Conservation (phyloP, 2,329 filamentous ascomycete species). For the Dryadomyces quercus-mongolicae region DNA sequence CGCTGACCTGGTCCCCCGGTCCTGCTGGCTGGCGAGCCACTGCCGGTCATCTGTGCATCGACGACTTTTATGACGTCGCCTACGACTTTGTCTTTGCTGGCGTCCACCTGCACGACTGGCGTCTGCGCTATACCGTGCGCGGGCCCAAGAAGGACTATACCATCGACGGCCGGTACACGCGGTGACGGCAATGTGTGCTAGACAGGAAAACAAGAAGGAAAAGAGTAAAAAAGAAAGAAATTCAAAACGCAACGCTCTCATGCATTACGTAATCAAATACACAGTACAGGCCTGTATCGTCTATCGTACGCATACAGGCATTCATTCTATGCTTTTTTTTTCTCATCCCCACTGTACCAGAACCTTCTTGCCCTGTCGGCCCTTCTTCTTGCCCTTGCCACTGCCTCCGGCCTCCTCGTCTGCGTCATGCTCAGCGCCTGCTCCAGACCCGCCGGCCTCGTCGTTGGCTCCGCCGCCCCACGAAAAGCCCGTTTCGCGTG, state of each 20-base stretch:
- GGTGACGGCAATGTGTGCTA: slow-evolving; percentile 14
- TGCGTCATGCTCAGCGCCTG: slow-evolving; percentile 6
- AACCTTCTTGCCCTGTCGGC: slow-evolving; percentile 49
- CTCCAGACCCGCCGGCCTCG: slow-evolving; percentile 9
- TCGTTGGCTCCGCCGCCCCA: slow-evolving; percentile 29
- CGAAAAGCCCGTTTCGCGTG: slow-evolving; percentile 37
- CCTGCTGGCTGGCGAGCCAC: slow-evolving; percentile 45
- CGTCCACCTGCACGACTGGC: slow-evolving; percentile 45
- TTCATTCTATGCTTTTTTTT: background rate
- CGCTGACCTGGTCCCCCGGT: slow-evolving; percentile 37
- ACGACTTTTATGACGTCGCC: slow-evolving; percentile 58
- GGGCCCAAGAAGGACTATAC: slow-evolving; percentile 66
- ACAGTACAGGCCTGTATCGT: background rate
- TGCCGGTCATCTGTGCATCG: slow-evolving; percentile 56
- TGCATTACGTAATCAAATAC: background rate
- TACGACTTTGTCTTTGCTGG: slow-evolving; percentile 55
- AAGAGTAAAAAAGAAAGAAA: background rate
- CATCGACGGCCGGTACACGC: slow-evolving; percentile 39
- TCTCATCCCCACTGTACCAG: slow-evolving; percentile 46
- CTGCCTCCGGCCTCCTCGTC: slow-evolving; percentile 16
- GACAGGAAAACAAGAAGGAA: background rate
- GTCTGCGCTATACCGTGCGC: slow-evolving; percentile 50
- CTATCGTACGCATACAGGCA: background rate
- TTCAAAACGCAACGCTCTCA: background rate
- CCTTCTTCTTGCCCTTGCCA: slow-evolving; percentile 41